Conservation (phyloP, 2,329 filamentous ascomycete species). For the Pseudogymnoascus sp. region DNA sequence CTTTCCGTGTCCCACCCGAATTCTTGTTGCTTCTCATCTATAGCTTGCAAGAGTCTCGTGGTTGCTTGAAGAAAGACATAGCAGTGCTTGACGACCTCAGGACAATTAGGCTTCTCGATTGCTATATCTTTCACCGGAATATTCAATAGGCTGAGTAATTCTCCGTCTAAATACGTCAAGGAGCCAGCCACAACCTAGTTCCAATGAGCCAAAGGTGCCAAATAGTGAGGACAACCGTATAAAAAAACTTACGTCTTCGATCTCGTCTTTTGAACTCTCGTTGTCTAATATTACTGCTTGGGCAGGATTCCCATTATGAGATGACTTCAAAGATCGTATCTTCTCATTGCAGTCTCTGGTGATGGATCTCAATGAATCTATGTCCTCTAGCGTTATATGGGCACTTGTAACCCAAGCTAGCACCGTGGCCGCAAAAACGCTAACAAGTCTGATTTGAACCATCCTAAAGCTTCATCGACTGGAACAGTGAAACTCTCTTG, state of each 20-base stretch:
- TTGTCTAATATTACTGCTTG: neutral
- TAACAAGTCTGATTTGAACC: neutral
- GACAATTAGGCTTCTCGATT: slow-evolving; percentile 12
- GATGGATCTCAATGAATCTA: neutral
- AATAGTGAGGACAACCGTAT: neutral
- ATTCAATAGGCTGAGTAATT: slow-evolving; percentile 13
- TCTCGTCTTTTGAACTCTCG: slow-evolving; percentile 12
- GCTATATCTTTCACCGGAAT: neutral
- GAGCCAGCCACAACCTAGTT: slow-evolving; percentile 9
- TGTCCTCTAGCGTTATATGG: neutral
- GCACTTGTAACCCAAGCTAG: neutral
- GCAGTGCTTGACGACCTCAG: slow-evolving; percentile 19
- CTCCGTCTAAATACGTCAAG: slow-evolving; percentile 4
- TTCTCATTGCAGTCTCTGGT: neutral
- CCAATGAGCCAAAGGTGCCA: slow-evolving; percentile 10
- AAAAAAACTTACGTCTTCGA: slow-evolving; percentile 23
- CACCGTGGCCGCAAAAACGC: neutral
- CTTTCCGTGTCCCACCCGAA: slow-evolving; percentile 19
- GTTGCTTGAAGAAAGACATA: slow-evolving; percentile 24
- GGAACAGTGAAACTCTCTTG: slow-evolving; percentile 1
- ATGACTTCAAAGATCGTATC: slow-evolving; percentile 1
- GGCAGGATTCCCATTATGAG: neutral
- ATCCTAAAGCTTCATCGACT: neutral
- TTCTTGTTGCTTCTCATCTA: slow-evolving; percentile 24
- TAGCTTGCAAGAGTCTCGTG: slow-evolving; percentile 22